Conservation (phyloP, 805 yeast species). For the Hanseniaspora mollemarum region DNA sequence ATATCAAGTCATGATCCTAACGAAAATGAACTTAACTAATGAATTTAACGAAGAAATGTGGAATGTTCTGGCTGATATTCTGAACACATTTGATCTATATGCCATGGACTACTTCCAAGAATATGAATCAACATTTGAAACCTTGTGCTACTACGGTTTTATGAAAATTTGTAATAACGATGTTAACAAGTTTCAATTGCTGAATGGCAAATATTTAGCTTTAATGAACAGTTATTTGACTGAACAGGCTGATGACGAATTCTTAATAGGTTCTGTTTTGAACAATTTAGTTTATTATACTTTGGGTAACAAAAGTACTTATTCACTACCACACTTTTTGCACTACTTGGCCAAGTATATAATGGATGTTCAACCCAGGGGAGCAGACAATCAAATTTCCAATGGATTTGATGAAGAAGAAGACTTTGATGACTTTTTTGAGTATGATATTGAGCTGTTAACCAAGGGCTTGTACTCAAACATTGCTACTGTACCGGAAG, state of each 20-base stretch:
- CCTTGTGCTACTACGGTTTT: slow-evolving; percentile 43
- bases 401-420: slow-evolving; percentile 27
- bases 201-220: slow-evolving; percentile 24
- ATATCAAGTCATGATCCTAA: slow-evolving; percentile 43
- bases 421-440: slow-evolving; percentile 20
- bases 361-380: not conserved
- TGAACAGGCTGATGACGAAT: slow-evolving; percentile 26
- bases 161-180: slow-evolving; percentile 17
- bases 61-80: slow-evolving; percentile 39
- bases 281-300: slow-evolving; percentile 28
- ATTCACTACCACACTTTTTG: slow-evolving; percentile 20
- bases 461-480: slow-evolving; percentile 53
- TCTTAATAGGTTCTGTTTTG: slow-evolving; percentile 31
- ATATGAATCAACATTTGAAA: slow-evolving; percentile 47
- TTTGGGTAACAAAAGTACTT: slow-evolving; percentile 27
- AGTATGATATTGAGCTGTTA: slow-evolving; percentile 35
- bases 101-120: slow-evolving; percentile 49
- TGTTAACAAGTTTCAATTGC: slow-evolving; percentile 23
- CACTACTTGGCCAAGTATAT: slow-evolving; percentile 21
- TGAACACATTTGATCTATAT: slow-evolving; percentile 47
- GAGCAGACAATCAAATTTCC: slow-evolving; percentile 19
- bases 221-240: slow-evolving; percentile 16
- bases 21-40: slow-evolving; percentile 37
- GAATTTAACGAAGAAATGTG: slow-evolving; percentile 42
- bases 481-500: slow-evolving; percentile 48